Evolutionary conservation across 164 flowering plant genomes (phyloP), one percentile per base, ranked within the genome.

Genomic region (Magnolia changhungtana): DNA sequence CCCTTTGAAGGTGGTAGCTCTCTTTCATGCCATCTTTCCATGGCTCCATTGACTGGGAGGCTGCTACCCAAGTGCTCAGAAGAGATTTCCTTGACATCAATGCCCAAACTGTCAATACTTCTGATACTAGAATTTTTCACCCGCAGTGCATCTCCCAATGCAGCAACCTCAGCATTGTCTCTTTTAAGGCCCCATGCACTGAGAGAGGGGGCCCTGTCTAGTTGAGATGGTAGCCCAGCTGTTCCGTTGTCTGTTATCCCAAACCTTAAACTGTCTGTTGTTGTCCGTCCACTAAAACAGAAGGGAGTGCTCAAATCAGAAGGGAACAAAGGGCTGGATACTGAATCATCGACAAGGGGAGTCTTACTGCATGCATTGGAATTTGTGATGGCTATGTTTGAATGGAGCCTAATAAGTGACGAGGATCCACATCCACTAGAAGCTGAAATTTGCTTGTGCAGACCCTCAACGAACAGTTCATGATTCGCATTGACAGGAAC

Each of bases 161-260:
- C 75, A 9, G 21, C 29, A 18, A 58, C 78, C 72, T 69, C 81
- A 29, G 78, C 51, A 67, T 63, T 84, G 75, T 83, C 90, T 80
- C 78, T 78, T 59, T 85, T 69, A 10, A 89, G 84, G 59, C 90
- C 92, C 97, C 98, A 93, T 27, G 85, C 88, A 76, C 82, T 90
- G 9, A 94, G 90, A 20, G 98, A 94, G 19, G 98, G 98, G 65
- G 94, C 61, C 61, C 61, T 55, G 61, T 55, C 61, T 55, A 55
- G 61, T 55, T 7, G 92, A 20, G 71, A 58, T 71, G 73, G 70
- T 23, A 52, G 20, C 50, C 21, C 68, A 72, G 29, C 70, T 69
- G 52, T 51, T 45, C 50, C 24, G 49, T 37, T 23, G 13, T 69
- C 76, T 20, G 10, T 9, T 11, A n/a, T 59, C 67, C 71, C 79